Base-by-base conservation (phyloP, 805 yeast species). In the Suhomyces faveliae region DNA sequence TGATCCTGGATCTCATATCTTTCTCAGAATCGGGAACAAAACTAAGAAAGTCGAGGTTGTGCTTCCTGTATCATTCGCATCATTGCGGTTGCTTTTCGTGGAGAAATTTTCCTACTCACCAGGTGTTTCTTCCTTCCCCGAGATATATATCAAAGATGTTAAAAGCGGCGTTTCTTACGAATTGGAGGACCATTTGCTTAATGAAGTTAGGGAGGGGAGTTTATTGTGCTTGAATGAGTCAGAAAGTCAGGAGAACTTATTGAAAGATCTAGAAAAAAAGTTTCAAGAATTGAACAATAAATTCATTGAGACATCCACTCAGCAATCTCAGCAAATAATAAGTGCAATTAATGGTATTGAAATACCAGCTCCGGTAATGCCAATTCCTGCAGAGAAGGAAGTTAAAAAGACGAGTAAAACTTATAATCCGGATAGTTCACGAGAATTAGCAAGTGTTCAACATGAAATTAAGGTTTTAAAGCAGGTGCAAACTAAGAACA, bases 41-140 rank as follows among this genome's bases (percentile, higher is more conserved):
- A 83, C 84, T 1, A 85, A 82, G 60, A 85, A 82, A 55, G 78
- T 77, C 1, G 56, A 58, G 2, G 59, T 79, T 2, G 63, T 63
- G 27, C 56, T 72, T 11, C 83, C 84, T 1, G 64, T 79, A 2
- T 67, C 84, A 0, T 59, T 77, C 41, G 77, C 83, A 3, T 73
- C 83, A 2, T 58, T 87, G 29, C 75, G 94, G 40, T 73, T 89
- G 1, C 68, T 87, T 20, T 92, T 92, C 60, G 87, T 91, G 5
- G 96, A 92, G 58, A 87, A 83, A 56, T 91, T 90, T 68, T 89
- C 92, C 2, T 89, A 85, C 62, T 78, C 92, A 0, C 94, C 96
- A 0, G 85, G 86, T 0, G 64, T 80, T 0, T 78, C 81, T 10
- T 66, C 79, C 1, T 89, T 89, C 54, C 97, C 98, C 0, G 87